These are phyloP conservation scores for Salix caprea DNA, from an alignment of 345 rosid species.

Conservation along the genomic window DNA sequence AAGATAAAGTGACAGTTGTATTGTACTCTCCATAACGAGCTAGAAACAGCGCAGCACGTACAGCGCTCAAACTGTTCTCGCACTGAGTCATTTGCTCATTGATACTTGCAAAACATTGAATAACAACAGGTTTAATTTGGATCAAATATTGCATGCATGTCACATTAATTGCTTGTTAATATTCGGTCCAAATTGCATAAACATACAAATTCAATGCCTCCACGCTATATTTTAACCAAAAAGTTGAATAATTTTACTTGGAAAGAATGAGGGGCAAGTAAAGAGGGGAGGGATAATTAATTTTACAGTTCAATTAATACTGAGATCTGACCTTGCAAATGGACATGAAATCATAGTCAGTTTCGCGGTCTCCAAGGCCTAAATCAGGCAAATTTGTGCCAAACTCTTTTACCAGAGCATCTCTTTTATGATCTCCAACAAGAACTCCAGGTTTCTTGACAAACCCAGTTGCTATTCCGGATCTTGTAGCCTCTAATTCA, in stretches of 20 bases:
- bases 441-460: conserved; percentile 62
- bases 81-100: not conserved
- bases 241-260: not conserved
- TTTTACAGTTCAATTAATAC: not conserved
- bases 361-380: conserved; percentile 72
- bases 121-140: not conserved
- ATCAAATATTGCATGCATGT: not conserved
- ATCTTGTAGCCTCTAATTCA: conserved; percentile 58
- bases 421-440: conserved; percentile 55
- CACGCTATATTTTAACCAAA: not conserved
- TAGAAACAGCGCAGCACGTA: conserved; percentile 6
- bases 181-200: not conserved
- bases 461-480: conserved; percentile 83
- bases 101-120: not conserved
- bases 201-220: not conserved
- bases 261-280: not conserved
- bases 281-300: not conserved
- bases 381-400: conserved; percentile 64
- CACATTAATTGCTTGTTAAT: too few relatives aligned
- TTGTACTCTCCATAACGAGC: not conserved
- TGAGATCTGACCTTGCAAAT: conserved; percentile 64
- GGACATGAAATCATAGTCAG: conserved; percentile 83
- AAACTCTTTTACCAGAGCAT: conserved; percentile 54
- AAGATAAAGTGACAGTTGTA: not conserved
- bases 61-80: not conserved